Evolutionary conservation across 1,139 yeast species (phyloP), one percentile per base, ranked within the genome.

Genomic region (Suhomyces chickasaworum): DNA sequence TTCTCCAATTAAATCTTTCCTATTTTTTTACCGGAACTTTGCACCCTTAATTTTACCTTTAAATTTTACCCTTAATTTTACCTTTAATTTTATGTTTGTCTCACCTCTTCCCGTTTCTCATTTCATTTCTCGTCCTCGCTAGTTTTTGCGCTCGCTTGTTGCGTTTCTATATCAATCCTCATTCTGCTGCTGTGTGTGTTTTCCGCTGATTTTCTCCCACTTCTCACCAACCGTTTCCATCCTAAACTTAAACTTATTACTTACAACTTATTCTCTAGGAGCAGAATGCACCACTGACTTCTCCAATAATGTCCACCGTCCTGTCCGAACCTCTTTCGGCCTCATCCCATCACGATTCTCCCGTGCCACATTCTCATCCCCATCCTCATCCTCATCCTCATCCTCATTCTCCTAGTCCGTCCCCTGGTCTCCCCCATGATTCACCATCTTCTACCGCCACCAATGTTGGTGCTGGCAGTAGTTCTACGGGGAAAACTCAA

Each of bases 401-500:
- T 10, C 41, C 23, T 13, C 42, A 38, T 21, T 39, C 44, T 20
- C 46, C 46, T 22, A 42, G 46, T 21, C 49, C 49, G 8, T 46
- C 39, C 45, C 50, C 47, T 6, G 42, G 39, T 13, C 37, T 44
- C 15, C 48, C 48, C 12, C 44, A 42, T 17, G 41, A 37, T 22
- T 29, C 32, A 15, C 13, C 22, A 17, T 9, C 42, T 18, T 29
- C 39, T 7, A 21, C 37, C 4, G 9, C 39, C 4, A 57, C 72
- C 13, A 12, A 29, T 3, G 18, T 34, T 10, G 57, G 71, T 13
- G 68, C 69, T 4, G 46, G 66, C 8, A 58, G n/a, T n/a, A n/a
- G n/a, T n/a, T n/a, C 58, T 31, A 39, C 57, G 12, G 62, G 68
- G 42, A 71, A 72, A 50, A 69, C 75, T 53, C 81, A 81, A 55